Evolutionary conservation across 257 asterid genomes (phyloP).

Genomic region (Misopates orontium): DNA sequence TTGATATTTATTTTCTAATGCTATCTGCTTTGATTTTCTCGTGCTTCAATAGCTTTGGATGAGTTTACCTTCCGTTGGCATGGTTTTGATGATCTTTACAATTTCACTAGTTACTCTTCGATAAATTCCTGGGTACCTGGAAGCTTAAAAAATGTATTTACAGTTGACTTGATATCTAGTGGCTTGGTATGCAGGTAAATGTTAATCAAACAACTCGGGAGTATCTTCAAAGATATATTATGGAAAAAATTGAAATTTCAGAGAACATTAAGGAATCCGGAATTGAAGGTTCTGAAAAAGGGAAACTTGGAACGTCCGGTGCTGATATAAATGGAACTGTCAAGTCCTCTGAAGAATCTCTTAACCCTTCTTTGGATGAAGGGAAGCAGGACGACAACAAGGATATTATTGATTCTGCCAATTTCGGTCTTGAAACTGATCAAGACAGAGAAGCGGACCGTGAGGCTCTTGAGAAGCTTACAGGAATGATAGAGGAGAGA

Average conservation of each 20-base stretch:
- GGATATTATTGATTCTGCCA: conserved; percentile 54
- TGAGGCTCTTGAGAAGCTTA: conserved; percentile 69
- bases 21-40: too few relatives aligned
- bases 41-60: too few relatives aligned
- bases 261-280: conserved; percentile 49
- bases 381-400: conserved; percentile 51
- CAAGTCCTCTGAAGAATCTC: conserved; percentile 45
- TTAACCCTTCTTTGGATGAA: conserved; percentile 51
- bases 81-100: too few relatives aligned
- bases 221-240: conserved; percentile 71
- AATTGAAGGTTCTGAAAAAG: conserved; percentile 49
- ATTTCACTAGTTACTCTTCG: too few relatives aligned
- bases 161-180: conserved; percentile 29
- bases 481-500: conserved; percentile 84
- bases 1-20: too few relatives aligned
- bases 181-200: conserved; percentile 63
- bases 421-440: conserved; percentile 77
- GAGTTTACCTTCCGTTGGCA: too few relatives aligned
- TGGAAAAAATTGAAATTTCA: conserved; percentile 60
- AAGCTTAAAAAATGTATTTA: too few relatives aligned
- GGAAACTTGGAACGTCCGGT: conserved; percentile 47
- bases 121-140: too few relatives aligned
- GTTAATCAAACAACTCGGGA: conserved; percentile 72
- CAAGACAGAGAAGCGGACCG: conserved; percentile 74
- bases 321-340: conserved; percentile 46